A percentile compares a stretch with the other conserved stretches of the same genome.
phyloP scores from a whole-genome alignment of 23 red algal species.

The Porphyridium purpureum region DNA sequence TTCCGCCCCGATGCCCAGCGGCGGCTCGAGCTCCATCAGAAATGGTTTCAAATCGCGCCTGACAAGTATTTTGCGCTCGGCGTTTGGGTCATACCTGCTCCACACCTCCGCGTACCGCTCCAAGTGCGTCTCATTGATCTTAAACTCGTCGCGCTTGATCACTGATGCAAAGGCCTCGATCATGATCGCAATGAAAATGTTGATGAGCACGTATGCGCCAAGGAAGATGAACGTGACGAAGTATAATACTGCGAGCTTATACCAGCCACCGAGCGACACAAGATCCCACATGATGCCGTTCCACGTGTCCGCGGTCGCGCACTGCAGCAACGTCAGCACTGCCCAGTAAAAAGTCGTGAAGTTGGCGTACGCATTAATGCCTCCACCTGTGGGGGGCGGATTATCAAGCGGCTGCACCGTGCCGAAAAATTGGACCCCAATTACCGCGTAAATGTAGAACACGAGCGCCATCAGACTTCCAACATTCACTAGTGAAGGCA shows the following conservation, averaged over 20 bases:
- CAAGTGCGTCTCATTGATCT: neutral
- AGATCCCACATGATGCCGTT: conserved; percentile 1
- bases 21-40: neutral
- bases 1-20: neutral
- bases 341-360: neutral
- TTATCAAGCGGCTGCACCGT: neutral
- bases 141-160: neutral
- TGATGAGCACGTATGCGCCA: neutral
- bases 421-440: neutral
- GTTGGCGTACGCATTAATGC: neutral
- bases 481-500: neutral
- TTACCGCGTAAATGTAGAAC: neutral
- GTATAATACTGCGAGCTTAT: neutral
- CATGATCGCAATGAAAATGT: conserved; percentile 1
- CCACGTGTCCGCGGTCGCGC: neutral
- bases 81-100: neutral
- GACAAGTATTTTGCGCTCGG: neutral
- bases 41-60: neutral
- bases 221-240: neutral
- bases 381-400: neutral
- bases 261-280: neutral
- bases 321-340: neutral
- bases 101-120: neutral
- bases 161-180: conserved; percentile 1
- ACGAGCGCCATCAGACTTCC: neutral